Evolutionary conservation across 805 yeast species (phyloP).

Genomic region (Maudiozyma saulgeensis): DNA sequence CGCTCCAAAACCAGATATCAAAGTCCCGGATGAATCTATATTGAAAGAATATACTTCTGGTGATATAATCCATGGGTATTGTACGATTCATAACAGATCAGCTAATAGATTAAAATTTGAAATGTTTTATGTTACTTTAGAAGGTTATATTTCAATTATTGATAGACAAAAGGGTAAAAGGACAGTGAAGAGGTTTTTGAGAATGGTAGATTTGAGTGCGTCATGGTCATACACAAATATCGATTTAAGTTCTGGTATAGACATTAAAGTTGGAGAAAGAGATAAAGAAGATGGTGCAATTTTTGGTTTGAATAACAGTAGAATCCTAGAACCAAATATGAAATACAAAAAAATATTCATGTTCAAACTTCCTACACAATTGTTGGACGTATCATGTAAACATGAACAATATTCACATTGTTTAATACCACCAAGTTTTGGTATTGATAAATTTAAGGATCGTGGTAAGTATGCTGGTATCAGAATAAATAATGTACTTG

Average conservation of each 20-base stretch:
- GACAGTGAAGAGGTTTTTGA: slow-evolving; percentile 39
- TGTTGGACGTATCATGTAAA: slow-evolving; percentile 44
- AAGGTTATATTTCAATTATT: slow-evolving; percentile 32
- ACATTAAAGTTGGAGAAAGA: slow-evolving; percentile 34
- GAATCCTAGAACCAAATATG: slow-evolving; percentile 40
- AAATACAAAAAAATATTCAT: slow-evolving; percentile 51
- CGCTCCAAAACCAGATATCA: slow-evolving; percentile 38
- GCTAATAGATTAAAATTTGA: slow-evolving; percentile 45
- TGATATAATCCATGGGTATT: slow-evolving; percentile 55
- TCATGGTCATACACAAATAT: slow-evolving; percentile 42
- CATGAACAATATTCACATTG: slow-evolving; percentile 35
- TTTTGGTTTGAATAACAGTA: slow-evolving; percentile 42
- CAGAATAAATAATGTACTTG: slow-evolving; percentile 25
- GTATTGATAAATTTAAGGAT: slow-evolving; percentile 28
- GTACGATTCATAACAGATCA: slow-evolving; percentile 40
- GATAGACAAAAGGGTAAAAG: slow-evolving; percentile 29
- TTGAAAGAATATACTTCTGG: slow-evolving; percentile 55
- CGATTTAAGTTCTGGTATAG: slow-evolving; percentile 45
- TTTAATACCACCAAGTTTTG: slow-evolving; percentile 35
- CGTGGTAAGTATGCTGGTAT: slow-evolving; percentile 27
- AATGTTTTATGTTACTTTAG: slow-evolving; percentile 46
- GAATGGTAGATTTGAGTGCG: slow-evolving; percentile 54
- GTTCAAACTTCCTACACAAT: slow-evolving; percentile 46
- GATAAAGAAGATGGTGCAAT: slow-evolving; percentile 38
- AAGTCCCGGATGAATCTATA: slow-evolving; percentile 37